Conservation (phyloP, 257 asterid species). For the Linaria vulgaris region DNA sequence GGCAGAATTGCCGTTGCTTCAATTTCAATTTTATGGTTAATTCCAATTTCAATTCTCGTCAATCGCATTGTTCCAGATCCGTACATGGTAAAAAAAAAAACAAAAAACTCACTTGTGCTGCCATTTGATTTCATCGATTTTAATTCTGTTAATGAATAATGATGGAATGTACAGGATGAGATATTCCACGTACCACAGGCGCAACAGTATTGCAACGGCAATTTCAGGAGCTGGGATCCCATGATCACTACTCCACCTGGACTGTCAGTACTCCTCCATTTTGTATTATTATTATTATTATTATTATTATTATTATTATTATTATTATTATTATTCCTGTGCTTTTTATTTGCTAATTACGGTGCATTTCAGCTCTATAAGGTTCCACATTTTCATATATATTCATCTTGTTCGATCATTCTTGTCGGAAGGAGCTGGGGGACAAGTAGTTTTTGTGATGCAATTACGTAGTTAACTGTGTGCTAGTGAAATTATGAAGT, state of each 20-base stretch:
- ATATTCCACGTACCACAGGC: conserved; percentile 92
- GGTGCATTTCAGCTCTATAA: neutral
- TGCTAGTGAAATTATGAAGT: no score
- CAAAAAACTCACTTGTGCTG: neutral
- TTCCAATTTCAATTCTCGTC: conserved; percentile 63
- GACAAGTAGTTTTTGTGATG: no score
- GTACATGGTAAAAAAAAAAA: conserved; percentile 62
- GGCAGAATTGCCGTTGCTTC: conserved; percentile 64
- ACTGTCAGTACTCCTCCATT: conserved; percentile 55
- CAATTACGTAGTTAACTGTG: no score
- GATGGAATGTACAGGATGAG: conserved; percentile 59
- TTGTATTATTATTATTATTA: no score
- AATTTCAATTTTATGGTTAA: conserved; percentile 51
- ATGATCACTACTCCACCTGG: conserved; percentile 99
- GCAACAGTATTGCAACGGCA: conserved; percentile 75
- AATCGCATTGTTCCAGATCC: conserved; percentile 82
- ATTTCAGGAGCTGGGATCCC: conserved; percentile 93
- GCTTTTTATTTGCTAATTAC: neutral
- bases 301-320: no score
- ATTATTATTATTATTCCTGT: no score
- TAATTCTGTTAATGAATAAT: no score
- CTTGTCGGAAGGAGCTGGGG: no score
- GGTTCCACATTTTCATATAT: no score
- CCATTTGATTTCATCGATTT: neutral
- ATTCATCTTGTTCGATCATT: no score